These are phyloP conservation scores for Epichloe scottii DNA, from an alignment of 2,329 filamentous ascomycete genomes.

Conservation along the genomic window DNA sequence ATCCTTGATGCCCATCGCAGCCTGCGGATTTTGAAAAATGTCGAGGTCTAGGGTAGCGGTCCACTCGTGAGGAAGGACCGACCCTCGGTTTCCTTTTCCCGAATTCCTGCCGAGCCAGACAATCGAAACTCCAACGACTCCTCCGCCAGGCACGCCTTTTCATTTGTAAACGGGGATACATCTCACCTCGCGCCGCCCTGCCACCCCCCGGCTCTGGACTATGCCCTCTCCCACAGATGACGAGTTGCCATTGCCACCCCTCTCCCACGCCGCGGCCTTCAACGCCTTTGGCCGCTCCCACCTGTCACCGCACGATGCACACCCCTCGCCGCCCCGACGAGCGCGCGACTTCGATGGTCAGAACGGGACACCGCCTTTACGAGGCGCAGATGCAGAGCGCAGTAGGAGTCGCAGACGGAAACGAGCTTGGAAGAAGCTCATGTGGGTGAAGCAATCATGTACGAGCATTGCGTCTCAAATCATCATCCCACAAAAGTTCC, in stretches of 20 bases:
- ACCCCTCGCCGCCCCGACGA: constrained; percentile 51
- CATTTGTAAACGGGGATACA: neutral
- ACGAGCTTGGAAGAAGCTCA: constrained; percentile 81
- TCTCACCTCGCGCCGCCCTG: neutral
- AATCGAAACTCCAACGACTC: neutral
- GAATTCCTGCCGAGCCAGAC: no score
- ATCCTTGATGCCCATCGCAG: neutral
- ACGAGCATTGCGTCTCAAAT: constrained; percentile 17
- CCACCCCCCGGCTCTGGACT: neutral
- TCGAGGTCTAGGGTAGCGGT: neutral
- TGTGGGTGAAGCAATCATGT: constrained; percentile 98
- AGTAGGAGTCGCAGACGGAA: constrained; percentile 57
- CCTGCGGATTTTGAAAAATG: no score
- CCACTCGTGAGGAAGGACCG: no score
- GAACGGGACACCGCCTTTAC: constrained; percentile 26
- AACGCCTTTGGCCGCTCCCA: constrained; percentile 44
- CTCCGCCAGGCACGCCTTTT: neutral
- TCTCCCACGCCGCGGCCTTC: constrained; percentile 18
- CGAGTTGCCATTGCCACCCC: constrained; percentile 23
- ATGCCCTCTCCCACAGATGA: constrained; percentile 28
- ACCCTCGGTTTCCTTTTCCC: neutral
- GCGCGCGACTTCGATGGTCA: constrained; percentile 15
- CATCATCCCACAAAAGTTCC: neutral
- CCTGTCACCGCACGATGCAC: constrained; percentile 76
- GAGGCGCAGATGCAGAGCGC: constrained; percentile 38